These are phyloP conservation scores for Metschnikowia amazonensis DNA, from an alignment of 805 yeast species.

Conservation along the genomic window DNA sequence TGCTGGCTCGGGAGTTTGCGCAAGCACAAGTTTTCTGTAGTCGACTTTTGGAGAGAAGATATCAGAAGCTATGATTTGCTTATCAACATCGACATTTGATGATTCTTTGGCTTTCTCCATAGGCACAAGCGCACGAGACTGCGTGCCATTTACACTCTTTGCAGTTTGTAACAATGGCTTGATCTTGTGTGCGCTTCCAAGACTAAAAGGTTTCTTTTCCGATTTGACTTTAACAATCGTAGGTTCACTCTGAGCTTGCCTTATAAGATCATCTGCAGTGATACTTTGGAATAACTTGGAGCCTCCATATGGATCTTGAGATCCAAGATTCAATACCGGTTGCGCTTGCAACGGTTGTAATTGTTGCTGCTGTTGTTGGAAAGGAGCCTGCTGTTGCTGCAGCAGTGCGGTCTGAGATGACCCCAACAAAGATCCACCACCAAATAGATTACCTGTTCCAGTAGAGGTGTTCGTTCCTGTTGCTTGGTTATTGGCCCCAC, in stretches of 20 bases:
- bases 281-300: slow-evolving; percentile 61
- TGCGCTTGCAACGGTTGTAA: slow-evolving; percentile 11
- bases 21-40: slow-evolving; percentile 50
- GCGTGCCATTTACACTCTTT: not conserved
- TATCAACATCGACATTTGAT: slow-evolving; percentile 46
- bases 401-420: slow-evolving; percentile 18
- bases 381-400: slow-evolving; percentile 13
- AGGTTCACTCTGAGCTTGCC: slow-evolving; percentile 25
- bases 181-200: slow-evolving; percentile 54
- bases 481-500: slow-evolving; percentile 14
- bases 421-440: slow-evolving; percentile 26
- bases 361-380: slow-evolving; percentile 19
- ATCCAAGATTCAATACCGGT: slow-evolving; percentile 22
- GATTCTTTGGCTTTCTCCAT: not conserved
- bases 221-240: slow-evolving; percentile 19
- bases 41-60: slow-evolving; percentile 63
- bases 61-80: slow-evolving; percentile 65
- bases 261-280: slow-evolving; percentile 25
- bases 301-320: slow-evolving; percentile 70
- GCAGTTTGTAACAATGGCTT: slow-evolving; percentile 47
- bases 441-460: slow-evolving; percentile 18
- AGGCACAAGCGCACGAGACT: not conserved
- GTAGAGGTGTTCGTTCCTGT: slow-evolving; percentile 13
- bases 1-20: slow-evolving; percentile 8
- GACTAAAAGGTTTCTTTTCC: slow-evolving; percentile 55